Conservation (phyloP, 148 eudicot species). For the Vaccinium vitisidaea region DNA sequence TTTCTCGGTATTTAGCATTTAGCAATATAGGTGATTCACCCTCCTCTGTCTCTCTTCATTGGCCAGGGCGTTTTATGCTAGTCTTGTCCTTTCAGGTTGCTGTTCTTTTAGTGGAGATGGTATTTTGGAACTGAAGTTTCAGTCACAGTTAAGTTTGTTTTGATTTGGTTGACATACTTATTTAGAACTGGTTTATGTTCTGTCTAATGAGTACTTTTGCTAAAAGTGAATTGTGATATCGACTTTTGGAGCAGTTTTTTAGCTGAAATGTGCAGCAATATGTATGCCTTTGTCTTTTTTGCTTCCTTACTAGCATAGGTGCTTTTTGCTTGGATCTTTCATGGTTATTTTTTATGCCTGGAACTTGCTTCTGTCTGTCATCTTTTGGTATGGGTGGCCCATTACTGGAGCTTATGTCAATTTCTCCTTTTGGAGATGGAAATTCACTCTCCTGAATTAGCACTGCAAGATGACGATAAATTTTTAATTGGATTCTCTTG, state of each 20-base stretch:
- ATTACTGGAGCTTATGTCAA: not conserved
- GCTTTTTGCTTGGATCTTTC: constrained; percentile 4
- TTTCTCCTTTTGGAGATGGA: not conserved
- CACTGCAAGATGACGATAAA: not conserved
- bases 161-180: constrained; percentile 31
- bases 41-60: constrained; percentile 39
- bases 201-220: constrained; percentile 8
- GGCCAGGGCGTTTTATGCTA: constrained; percentile 63
- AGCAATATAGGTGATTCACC: constrained; percentile 58
- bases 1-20: constrained; percentile 37
- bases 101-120: constrained; percentile 53
- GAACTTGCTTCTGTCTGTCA: not conserved
- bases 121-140: constrained; percentile 54
- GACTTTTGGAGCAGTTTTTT: constrained; percentile 9
- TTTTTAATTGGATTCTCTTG: not conserved
- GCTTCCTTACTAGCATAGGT: not conserved
- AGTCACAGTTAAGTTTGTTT: constrained; percentile 51
- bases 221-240: constrained; percentile 8
- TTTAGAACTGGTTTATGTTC: constrained; percentile 26
- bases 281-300: not conserved
- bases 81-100: constrained; percentile 68
- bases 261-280: not conserved
- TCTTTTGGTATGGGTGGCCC: not conserved
- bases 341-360: not conserved
- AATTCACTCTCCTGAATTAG: not conserved